A percentile compares a stretch with the other conserved stretches of the same genome.
These are phyloP conservation scores for Cenchrus purpureus DNA, from an alignment of 176 grass and related monocot genomes.

Conservation along the genomic window DNA sequence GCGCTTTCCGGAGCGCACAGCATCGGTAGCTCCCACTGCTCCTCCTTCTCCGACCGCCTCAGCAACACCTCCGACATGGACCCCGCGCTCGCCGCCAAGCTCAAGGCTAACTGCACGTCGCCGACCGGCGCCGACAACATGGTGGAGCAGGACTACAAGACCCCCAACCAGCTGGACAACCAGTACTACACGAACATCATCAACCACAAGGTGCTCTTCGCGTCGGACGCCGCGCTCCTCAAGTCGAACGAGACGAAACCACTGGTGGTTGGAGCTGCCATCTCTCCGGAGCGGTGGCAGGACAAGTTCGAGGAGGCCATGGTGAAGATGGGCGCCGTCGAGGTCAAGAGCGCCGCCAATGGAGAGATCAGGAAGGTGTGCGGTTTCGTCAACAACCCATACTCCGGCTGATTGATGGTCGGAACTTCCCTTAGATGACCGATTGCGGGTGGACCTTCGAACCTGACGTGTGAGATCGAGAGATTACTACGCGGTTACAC, in stretches of 20 bases:
- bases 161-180: too few species aligned
- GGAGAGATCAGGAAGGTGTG: conserved; percentile 47
- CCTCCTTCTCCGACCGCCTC: conserved; percentile 38
- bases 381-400: conserved; percentile 1
- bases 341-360: conserved; percentile 13
- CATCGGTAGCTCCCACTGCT: conserved; percentile 52
- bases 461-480: too few species aligned
- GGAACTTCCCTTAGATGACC: not conserved
- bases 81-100: not conserved
- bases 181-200: conserved; percentile 57
- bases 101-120: not conserved
- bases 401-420: not conserved
- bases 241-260: not conserved
- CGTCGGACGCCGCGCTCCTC: conserved; percentile 48
- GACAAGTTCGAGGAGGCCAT: conserved; percentile 44
- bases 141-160: too few species aligned
- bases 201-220: conserved; percentile 32
- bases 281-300: not conserved
- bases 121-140: too few species aligned
- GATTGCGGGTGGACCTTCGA: too few species aligned
- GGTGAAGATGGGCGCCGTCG: conserved; percentile 45
- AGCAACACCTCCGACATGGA: conserved; percentile 37
- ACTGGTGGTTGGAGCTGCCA: not conserved
- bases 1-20: conserved; percentile 23
- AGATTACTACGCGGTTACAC: too few species aligned